These are phyloP conservation scores for Coccomyxa sp. DNA, from an alignment of 139 green algal species.

Conservation along the genomic window DNA sequence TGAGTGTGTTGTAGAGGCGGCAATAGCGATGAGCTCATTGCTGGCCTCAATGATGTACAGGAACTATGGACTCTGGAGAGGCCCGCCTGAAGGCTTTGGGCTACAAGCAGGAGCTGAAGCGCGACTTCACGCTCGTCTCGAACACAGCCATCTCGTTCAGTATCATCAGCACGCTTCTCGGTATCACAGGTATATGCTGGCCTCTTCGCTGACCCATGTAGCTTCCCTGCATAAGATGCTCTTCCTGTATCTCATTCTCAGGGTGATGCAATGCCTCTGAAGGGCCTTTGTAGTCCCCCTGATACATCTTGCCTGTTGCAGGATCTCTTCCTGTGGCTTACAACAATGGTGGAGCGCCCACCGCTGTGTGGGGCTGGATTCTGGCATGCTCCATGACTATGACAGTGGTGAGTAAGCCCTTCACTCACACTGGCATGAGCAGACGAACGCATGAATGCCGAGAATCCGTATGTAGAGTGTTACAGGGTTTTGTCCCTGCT, in stretches of 20 bases:
- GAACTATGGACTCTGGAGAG: not conserved
- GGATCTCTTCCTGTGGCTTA: conserved; percentile 11
- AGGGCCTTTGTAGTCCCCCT: not conserved
- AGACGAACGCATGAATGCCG: not conserved
- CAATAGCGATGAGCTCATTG: too few relatives aligned
- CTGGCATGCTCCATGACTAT: conserved; percentile 24
- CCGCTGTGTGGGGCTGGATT: conserved; percentile 50
- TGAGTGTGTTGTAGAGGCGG: too few relatives aligned
- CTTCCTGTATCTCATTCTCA: not conserved
- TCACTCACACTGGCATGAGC: not conserved
- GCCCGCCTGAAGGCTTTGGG: not conserved
- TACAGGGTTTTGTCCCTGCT: not conserved
- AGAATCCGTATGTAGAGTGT: not conserved
- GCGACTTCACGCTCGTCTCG: not conserved
- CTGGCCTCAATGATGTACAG: too few relatives aligned
- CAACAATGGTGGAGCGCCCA: conserved; percentile 23
- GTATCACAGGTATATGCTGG: conserved; percentile 28
- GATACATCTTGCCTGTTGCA: not conserved
- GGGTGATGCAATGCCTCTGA: not conserved
- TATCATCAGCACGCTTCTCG: conserved; percentile 31
- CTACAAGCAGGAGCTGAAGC: not conserved
- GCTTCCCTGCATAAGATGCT: not conserved
- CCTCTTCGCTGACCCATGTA: not conserved
- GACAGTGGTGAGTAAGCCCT: conserved; percentile 17
- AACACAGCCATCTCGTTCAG: not conserved